Evolutionary conservation across 257 asterid genomes (phyloP).

Genomic region (Anisodus tanguticus): DNA sequence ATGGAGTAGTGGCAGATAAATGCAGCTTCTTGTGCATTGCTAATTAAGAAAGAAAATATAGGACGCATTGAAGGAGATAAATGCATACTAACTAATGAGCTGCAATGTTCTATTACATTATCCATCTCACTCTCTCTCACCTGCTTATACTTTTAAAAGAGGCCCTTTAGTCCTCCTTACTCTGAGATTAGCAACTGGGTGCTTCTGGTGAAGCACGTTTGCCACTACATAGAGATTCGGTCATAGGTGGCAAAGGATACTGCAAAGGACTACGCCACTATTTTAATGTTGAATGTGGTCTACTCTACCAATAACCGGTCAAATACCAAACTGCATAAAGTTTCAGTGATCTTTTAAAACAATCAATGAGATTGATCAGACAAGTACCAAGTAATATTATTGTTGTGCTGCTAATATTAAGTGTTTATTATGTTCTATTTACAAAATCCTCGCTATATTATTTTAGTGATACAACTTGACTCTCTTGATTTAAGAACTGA

Average conservation of each 20-base stretch:
- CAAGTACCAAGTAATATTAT: neutral
- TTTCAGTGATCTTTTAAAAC: neutral
- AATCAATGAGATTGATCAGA: neutral
- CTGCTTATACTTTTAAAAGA: neutral
- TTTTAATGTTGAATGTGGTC: neutral
- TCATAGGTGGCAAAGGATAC: neutral
- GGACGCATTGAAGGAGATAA: slow-evolving; percentile 2
- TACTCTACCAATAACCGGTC: neutral
- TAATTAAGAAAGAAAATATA: slow-evolving; percentile 21
- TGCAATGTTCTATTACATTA: neutral
- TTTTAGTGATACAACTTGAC: neutral
- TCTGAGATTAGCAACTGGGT: neutral
- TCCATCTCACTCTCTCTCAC: neutral
- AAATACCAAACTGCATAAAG: neutral
- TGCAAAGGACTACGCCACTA: slow-evolving; percentile 12
- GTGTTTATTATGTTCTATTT: neutral
- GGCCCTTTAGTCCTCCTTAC: neutral
- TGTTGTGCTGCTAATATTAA: neutral
- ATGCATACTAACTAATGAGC: slow-evolving; percentile 1
- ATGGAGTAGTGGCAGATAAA: neutral
- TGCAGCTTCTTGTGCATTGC: neutral
- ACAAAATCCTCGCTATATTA: neutral
- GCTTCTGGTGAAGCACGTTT: slow-evolving; percentile 3
- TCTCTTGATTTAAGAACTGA: neutral
- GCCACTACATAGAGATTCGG: neutral